Percentiles rank a stretch among this genome's conserved stretches.
These are phyloP conservation scores for Wickerhamomyces sp. DNA, from an alignment of 1,139 yeast species.

Conservation along the genomic window DNA sequence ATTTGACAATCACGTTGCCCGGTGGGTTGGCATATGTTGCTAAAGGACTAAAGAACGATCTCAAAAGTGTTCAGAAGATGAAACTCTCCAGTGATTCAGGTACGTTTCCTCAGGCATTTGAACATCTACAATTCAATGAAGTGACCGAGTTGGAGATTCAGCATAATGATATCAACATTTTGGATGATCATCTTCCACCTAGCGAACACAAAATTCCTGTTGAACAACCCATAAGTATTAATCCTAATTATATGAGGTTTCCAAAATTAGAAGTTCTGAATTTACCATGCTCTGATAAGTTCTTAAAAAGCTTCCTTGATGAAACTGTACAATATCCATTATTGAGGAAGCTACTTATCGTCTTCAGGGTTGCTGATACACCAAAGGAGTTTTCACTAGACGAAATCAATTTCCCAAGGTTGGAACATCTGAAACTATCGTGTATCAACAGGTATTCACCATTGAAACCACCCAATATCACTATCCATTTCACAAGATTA, in stretches of 20 bases:
- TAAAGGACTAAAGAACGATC: conserved; percentile 1
- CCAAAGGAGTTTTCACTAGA: conserved; percentile 7
- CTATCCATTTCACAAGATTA: conserved; percentile 8
- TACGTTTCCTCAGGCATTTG: conserved; percentile 11
- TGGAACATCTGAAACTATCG: conserved; percentile 8
- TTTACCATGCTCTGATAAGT: conserved; percentile 8
- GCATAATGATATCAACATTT: conserved; percentile 11
- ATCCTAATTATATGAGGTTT: conserved; percentile 1
- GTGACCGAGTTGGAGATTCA: conserved; percentile 4
- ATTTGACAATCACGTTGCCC: conserved; percentile 12
- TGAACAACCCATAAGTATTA: neutral
- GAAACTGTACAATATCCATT: conserved; percentile 2
- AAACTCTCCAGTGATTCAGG: conserved; percentile 8
- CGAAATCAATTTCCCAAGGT: conserved; percentile 8
- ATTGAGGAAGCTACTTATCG: neutral
- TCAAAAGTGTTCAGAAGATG: conserved; percentile 4
- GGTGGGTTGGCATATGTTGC: conserved; percentile 11
- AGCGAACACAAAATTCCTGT: too few relatives aligned
- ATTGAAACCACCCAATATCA: conserved; percentile 15
- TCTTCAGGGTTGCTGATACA: conserved; percentile 3
- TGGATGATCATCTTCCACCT: conserved; percentile 3
- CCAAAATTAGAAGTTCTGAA: conserved; percentile 3
- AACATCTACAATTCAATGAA: conserved; percentile 5
- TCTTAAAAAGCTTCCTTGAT: conserved; percentile 6
- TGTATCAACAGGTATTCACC: conserved; percentile 17